phyloP scores from a whole-genome alignment of 192 early-diverging fungal genomes.

The Coemansia erecta region DNA sequence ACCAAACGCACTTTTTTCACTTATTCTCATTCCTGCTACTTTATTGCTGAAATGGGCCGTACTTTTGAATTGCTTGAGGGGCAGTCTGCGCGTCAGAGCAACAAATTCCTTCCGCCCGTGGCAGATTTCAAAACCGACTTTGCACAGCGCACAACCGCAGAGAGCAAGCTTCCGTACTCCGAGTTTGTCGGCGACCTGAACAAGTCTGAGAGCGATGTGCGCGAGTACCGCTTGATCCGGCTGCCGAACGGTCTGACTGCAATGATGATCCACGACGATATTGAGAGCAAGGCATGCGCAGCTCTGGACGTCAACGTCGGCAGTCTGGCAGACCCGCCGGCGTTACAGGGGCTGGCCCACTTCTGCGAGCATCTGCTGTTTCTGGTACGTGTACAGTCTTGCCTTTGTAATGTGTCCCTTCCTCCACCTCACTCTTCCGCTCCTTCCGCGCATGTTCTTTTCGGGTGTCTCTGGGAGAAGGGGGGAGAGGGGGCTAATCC shows the following conservation, averaged over 20 bases:
- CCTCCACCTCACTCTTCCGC: background rate
- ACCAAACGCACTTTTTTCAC: background rate
- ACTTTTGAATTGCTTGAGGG: constrained; percentile 30
- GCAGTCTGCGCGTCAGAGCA: constrained; percentile 27
- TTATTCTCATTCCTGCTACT: background rate
- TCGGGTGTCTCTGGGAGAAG: background rate
- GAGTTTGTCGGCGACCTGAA: constrained; percentile 50
- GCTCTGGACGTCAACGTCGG: constrained; percentile 71
- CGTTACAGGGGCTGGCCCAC: constrained; percentile 72
- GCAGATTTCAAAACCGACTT: constrained; percentile 30
- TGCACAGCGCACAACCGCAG: constrained; percentile 18
- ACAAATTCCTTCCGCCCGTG: constrained; percentile 32
- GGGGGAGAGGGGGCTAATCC: too few relatives aligned
- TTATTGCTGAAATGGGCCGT: constrained; percentile 24
- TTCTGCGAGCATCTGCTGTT: constrained; percentile 80
- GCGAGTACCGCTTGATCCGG: constrained; percentile 60
- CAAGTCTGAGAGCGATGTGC: constrained; percentile 61
- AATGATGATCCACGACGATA: constrained; percentile 58
- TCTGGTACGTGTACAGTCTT: constrained; percentile 49
- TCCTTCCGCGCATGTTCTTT: constrained; percentile 4
- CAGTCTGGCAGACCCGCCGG: constrained; percentile 64
- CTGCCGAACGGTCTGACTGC: constrained; percentile 62
- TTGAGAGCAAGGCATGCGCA: constrained; percentile 67
- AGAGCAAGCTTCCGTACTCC: constrained; percentile 14
- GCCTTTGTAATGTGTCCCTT: background rate